Evolutionary conservation across 805 yeast genomes (phyloP), one percentile per base, ranked within the genome.

Genomic region (Starmerella sp.): DNA sequence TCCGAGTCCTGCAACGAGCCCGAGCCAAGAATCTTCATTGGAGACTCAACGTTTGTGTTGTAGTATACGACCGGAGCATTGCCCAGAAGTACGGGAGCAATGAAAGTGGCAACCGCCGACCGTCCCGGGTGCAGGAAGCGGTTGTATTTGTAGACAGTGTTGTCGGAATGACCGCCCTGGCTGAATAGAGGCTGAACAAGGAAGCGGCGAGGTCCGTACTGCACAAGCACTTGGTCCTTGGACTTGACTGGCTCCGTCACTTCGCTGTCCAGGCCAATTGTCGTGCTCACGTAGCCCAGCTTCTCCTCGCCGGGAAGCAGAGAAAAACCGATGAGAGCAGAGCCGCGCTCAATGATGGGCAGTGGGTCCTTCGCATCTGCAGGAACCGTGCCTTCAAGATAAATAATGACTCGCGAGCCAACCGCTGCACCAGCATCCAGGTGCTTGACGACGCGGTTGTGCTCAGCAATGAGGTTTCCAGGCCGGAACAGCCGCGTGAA

Each of bases 171-270:
- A 5, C 71, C 78, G 9, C 83, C 83, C 62, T 84, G 85, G 51
- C 91, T 87, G 73, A 84, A 91, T 34, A 86, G 64, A 14, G 99
- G 99, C 54, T 81, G 75, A 52, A 91, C 84, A 13, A 79, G 76
- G 67, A 86, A 82, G 64, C 98, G 79, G 69, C 97, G 82, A 53
- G 91, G 86, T 30, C 98, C 99, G 66, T 89, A 90, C 71, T 93
- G 97, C 14, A 86, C 91, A 52, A 90, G 73, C 60, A 93, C 73
- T 34, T 81, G 70, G 48, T 86, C 95, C 62, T 84, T 83, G n/a
- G 95, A 80, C 48, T 89, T 84, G 55, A 93, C 77, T 35, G 97
- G 95, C 52, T 80, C 78, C 48, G 85, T 90, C 64, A 82, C 87
- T 60, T 85, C 95, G 70, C 91, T 95, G 90, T 96, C 89, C 34